Evolutionary conservation across 805 yeast genomes (phyloP), one percentile per base, ranked within the genome.

Genomic region (Saturnispora ahearnii): DNA sequence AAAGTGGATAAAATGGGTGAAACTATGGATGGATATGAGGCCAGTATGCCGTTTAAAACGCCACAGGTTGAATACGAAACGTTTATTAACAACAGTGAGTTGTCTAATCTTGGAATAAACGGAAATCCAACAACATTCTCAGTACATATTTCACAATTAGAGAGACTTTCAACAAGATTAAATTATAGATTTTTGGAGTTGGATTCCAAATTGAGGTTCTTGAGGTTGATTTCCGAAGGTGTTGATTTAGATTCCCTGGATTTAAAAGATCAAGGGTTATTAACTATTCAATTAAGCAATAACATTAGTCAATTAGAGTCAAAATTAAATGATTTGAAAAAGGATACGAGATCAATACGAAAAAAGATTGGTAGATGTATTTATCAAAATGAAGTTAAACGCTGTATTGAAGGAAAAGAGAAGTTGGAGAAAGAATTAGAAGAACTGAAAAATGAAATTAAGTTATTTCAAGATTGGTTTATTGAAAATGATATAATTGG

Each of bases 121-220:
- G 30, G 38, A 8, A 30, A 41, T 24, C 53, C 55, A 10, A 32
- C 21, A 6, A 31, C 13, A 2, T 53, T 53, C 40, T 30, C 31
- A 4, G 24, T 13, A 5, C 50, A 51, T 34, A 45, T 54, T 26
- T 41, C 44, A 12, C 28, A 21, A 12, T n/a, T 54, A 9, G 46
- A 41, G 40, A 49, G 51, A 24, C 31, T 53, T n/a, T 44, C 48
- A 21, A 45, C 43, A 4, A 73, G 81, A 51, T 66, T 83, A 40
- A 80, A 81, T 57, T 81, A 81, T 53, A 74, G 81, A 50, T 84
- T 80, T 59, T 61, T 82, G 40, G 91, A 84, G 60, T 85, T 82
- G 57, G 89, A 82, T 54, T 74, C 88, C 4, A 77, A 84, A 53
- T 86, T 82, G 55, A 75, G 77, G 61, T 84, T 84, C 62, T 65